These are phyloP conservation scores for Leucocoprinus leucothites DNA, from an alignment of 768 basidiomycete genomes.

Conservation along the genomic window DNA sequence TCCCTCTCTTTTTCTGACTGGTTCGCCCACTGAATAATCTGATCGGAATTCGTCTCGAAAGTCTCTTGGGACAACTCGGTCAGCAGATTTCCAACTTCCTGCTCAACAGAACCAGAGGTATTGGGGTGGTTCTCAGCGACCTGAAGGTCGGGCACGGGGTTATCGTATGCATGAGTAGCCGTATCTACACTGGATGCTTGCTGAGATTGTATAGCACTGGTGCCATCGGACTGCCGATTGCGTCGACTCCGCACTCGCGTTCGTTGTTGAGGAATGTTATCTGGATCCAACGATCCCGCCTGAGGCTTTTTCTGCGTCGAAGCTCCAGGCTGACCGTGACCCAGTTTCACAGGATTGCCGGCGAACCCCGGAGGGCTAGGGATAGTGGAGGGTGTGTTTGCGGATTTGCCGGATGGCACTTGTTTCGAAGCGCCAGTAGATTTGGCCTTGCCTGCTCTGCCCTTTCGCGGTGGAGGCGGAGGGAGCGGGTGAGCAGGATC, in stretches of 20 bases:
- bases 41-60: constrained; percentile 92
- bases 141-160: constrained; percentile 70
- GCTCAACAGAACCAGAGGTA: constrained; percentile 83
- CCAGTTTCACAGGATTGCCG: no score
- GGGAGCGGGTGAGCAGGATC: constrained; percentile 64
- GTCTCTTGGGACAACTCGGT: constrained; percentile 97
- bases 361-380: no score
- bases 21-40: constrained; percentile 95
- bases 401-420: no score
- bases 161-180: neutral
- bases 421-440: constrained; percentile 38
- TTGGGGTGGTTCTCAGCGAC: constrained; percentile 82
- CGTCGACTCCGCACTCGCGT: constrained; percentile 81
- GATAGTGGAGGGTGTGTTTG: no score
- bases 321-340: constrained; percentile 51
- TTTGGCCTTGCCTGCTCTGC: constrained; percentile 56
- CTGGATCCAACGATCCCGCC: constrained; percentile 48
- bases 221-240: constrained; percentile 64
- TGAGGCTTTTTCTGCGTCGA: constrained; percentile 69
- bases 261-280: no score
- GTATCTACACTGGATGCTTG: constrained; percentile 18
- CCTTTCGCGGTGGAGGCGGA: constrained; percentile 52
- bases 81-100: constrained; percentile 87
- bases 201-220: constrained; percentile 40
- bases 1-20: constrained; percentile 89